Conservation (phyloP, 106 monocot species). For the Hemerocallis citrina region DNA sequence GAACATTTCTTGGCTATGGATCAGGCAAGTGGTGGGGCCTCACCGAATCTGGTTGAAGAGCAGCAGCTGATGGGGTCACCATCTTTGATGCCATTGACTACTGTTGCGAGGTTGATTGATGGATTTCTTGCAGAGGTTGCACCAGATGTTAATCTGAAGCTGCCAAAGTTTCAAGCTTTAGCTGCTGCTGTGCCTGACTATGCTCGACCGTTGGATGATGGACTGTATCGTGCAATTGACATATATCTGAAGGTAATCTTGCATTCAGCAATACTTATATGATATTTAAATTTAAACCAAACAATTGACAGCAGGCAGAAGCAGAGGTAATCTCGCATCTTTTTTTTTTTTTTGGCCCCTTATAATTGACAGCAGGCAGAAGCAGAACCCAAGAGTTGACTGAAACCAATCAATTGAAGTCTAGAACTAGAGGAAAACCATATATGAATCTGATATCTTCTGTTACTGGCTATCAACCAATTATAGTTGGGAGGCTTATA, state of each 20-base stretch:
- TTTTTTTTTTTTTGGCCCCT: too few relatives aligned
- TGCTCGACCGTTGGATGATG: conserved; percentile 52
- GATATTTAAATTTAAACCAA: neutral
- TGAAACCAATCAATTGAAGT: too few relatives aligned
- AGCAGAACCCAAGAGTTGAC: too few relatives aligned
- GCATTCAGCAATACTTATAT: neutral
- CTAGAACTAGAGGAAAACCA: too few relatives aligned
- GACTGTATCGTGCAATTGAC: conserved; percentile 54
- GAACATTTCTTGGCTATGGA: conserved; percentile 26
- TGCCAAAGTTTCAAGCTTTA: conserved; percentile 37
- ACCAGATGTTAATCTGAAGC: conserved; percentile 48
- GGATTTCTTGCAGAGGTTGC: conserved; percentile 47
- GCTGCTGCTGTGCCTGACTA: conserved; percentile 43
- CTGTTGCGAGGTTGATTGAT: conserved; percentile 50
- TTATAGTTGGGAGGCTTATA: too few relatives aligned
- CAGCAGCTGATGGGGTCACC: conserved; percentile 25
- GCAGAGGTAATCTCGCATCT: too few relatives aligned
- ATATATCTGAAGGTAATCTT: conserved; percentile 48
- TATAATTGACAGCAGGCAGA: too few relatives aligned
- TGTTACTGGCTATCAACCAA: too few relatives aligned
- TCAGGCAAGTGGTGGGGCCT: conserved; percentile 13
- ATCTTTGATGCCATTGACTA: conserved; percentile 30
- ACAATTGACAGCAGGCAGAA: too few relatives aligned
- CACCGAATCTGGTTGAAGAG: conserved; percentile 27
- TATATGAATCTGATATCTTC: too few relatives aligned